Percentiles rank a stretch among this genome's conserved stretches.
Conservation (phyloP, 495 filamentous ascomycete species). For the Penicillium riverlandense region DNA sequence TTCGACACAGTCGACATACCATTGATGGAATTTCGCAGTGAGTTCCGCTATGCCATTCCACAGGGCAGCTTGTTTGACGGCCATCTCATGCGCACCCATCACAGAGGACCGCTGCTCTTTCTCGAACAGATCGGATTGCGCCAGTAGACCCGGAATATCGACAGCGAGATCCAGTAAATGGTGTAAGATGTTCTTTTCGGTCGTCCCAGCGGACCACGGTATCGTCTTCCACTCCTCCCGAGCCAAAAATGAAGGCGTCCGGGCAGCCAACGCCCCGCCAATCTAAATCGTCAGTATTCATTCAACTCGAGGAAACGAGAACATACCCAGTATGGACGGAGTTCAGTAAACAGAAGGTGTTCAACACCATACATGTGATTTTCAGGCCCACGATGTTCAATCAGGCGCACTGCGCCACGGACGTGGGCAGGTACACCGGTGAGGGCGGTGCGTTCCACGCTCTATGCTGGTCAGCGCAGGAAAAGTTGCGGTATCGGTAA, state of each 20-base stretch:
- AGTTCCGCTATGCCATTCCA: slow-evolving; percentile 33
- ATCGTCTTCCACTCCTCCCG: slow-evolving; percentile 37
- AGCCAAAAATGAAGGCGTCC: slow-evolving; percentile 30
- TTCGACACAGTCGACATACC: slow-evolving; percentile 30
- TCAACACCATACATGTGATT: slow-evolving; percentile 40
- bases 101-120: slow-evolving; percentile 9
- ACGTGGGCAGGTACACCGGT: slow-evolving; percentile 31
- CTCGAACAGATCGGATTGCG: slow-evolving; percentile 26
- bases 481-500: neutral
- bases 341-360: slow-evolving; percentile 35
- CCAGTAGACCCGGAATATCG: slow-evolving; percentile 29
- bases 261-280: slow-evolving; percentile 24
- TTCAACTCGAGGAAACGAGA: neutral
- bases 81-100: slow-evolving; percentile 26
- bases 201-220: slow-evolving; percentile 35
- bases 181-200: slow-evolving; percentile 35
- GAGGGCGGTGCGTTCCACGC: slow-evolving; percentile 34
- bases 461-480: slow-evolving; percentile 17
- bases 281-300: slow-evolving; percentile 17
- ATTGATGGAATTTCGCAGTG: slow-evolving; percentile 23
- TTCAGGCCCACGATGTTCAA: slow-evolving; percentile 39
- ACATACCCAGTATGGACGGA: slow-evolving; percentile 40
- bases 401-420: slow-evolving; percentile 33
- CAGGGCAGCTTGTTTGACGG: slow-evolving; percentile 28
- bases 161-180: slow-evolving; percentile 33